These are phyloP conservation scores for Colletotrichum abscissum DNA, from an alignment of 2,329 filamentous ascomycete genomes.

Conservation along the genomic window DNA sequence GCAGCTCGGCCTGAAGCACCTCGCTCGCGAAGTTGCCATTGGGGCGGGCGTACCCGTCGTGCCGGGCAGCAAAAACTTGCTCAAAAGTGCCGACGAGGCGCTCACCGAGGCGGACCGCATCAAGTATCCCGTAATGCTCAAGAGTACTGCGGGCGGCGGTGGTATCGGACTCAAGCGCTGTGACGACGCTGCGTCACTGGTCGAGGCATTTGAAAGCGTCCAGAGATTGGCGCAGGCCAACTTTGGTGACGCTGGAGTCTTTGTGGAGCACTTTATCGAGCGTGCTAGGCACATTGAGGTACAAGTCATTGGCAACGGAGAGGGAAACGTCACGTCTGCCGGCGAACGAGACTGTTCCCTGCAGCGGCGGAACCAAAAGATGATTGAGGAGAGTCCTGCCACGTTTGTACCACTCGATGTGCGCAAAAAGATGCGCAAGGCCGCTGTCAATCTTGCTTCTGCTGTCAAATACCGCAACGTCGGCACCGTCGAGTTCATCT, in stretches of 20 bases:
- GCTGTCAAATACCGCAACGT: conserved; percentile 52
- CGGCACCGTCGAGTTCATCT: conserved; percentile 59
- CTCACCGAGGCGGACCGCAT: conserved; percentile 42
- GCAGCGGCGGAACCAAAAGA: conserved; percentile 62
- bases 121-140: conserved; percentile 57
- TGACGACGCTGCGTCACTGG: conserved; percentile 43
- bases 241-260: conserved; percentile 53
- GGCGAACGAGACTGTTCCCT: conserved; percentile 63
- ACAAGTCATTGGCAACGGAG: conserved; percentile 59
- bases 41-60: conserved; percentile 46
- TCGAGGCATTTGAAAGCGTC: conserved; percentile 48
- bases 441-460: conserved; percentile 49
- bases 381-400: conserved; percentile 60
- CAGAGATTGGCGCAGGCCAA: conserved; percentile 52
- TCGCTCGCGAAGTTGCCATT: conserved; percentile 47
- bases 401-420: conserved; percentile 44
- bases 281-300: conserved; percentile 59
- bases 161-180: conserved; percentile 56
- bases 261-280: conserved; percentile 56
- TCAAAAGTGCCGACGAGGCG: conserved; percentile 43
- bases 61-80: conserved; percentile 45
- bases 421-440: conserved; percentile 47
- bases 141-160: conserved; percentile 59
- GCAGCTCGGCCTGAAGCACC: conserved; percentile 51
- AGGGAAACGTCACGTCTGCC: conserved; percentile 51